A percentile compares a stretch with the other conserved stretches of the same genome.
These are phyloP conservation scores for Eimeria tenella DNA, from an alignment of 169 alveolate genomes.

Conservation along the genomic window DNA sequence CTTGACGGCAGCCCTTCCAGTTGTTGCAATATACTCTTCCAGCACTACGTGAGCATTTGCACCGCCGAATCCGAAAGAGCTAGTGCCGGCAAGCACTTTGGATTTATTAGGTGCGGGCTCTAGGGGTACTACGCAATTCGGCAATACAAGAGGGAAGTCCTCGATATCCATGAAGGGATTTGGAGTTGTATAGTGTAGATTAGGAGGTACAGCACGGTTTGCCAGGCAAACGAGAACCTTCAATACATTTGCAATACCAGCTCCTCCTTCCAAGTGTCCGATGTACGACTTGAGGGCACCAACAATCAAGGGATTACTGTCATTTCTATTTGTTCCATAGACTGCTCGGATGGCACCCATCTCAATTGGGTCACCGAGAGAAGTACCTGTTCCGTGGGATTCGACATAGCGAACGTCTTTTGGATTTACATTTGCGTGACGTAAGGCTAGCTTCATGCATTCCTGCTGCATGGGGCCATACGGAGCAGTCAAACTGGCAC, in stretches of 20 bases:
- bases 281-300: constrained; percentile 86
- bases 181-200: constrained; percentile 80
- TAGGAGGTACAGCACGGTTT: constrained; percentile 81
- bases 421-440: constrained; percentile 75
- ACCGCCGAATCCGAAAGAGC: constrained; percentile 86
- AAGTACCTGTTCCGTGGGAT: constrained; percentile 87
- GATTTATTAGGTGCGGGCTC: constrained; percentile 38
- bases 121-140: neutral
- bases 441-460: constrained; percentile 80
- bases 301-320: constrained; percentile 74
- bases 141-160: constrained; percentile 42
- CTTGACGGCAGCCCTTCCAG: neutral
- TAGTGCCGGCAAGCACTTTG: constrained; percentile 78
- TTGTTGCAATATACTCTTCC: constrained; percentile 1
- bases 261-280: constrained; percentile 85
- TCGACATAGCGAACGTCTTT: constrained; percentile 78
- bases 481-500: constrained; percentile 86
- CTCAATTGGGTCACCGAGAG: constrained; percentile 89
- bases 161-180: constrained; percentile 82
- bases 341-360: constrained; percentile 85
- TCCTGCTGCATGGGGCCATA: constrained; percentile 86
- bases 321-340: constrained; percentile 69
- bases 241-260: constrained; percentile 85
- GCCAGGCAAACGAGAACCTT: constrained; percentile 81
- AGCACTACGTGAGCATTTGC: constrained; percentile 83